phyloP scores from a whole-genome alignment of 495 filamentous ascomycete species.

The Xylaria acuta region DNA sequence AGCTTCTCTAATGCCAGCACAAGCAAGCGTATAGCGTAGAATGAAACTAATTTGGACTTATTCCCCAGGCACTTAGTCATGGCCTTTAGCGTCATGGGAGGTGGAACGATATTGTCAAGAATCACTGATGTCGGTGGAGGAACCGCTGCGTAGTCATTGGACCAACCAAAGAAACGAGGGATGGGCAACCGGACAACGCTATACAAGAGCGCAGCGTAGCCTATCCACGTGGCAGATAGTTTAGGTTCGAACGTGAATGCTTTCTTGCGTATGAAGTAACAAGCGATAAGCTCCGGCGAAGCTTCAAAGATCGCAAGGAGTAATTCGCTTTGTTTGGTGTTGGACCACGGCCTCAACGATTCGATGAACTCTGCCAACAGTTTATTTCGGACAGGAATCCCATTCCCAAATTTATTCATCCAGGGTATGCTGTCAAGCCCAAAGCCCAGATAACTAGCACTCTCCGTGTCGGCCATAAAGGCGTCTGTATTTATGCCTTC shows the following conservation, averaged over 20 bases:
- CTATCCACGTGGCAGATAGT: constrained; percentile 89
- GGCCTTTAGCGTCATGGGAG: constrained; percentile 76
- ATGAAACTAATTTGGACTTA: constrained; percentile 73
- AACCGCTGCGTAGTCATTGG: constrained; percentile 58
- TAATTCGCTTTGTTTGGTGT: constrained; percentile 79
- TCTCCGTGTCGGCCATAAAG: constrained; percentile 42
- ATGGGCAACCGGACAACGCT: constrained; percentile 75
- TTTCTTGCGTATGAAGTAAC: constrained; percentile 81
- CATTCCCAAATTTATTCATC: constrained; percentile 67
- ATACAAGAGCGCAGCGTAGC: constrained; percentile 87
- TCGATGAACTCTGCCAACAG: constrained; percentile 77
- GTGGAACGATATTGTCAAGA: constrained; percentile 87
- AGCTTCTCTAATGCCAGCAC: constrained; percentile 82
- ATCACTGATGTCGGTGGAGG: constrained; percentile 79
- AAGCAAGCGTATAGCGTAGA: constrained; percentile 82
- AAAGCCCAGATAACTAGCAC: constrained; percentile 63
- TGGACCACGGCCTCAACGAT: constrained; percentile 82
- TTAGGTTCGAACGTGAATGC: constrained; percentile 91
- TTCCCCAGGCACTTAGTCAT: constrained; percentile 79
- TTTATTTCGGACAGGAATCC: constrained; percentile 75
- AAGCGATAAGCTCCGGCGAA: constrained; percentile 81
- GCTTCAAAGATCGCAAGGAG: constrained; percentile 77
- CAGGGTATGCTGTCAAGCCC: constrained; percentile 72
- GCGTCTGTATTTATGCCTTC: constrained; percentile 66
- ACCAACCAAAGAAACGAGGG: constrained; percentile 68